A percentile compares a stretch with the other conserved stretches of the same genome.
These are phyloP conservation scores for Scheffersomyces coipomensis DNA, from an alignment of 805 yeast species.

Conservation along the genomic window DNA sequence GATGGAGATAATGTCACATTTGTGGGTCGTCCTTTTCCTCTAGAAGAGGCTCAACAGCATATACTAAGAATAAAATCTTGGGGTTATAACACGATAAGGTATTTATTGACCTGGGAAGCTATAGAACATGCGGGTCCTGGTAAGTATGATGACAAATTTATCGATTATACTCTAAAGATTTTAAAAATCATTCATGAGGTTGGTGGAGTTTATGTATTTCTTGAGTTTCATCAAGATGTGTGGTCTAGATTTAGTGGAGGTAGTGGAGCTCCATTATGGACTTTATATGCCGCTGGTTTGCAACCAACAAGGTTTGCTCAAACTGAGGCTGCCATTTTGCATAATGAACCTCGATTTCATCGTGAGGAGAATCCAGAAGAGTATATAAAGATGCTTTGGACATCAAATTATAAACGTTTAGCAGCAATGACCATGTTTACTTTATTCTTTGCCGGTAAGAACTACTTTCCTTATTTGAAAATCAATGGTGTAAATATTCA, in stretches of 20 bases:
- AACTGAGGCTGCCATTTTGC: slow-evolving; percentile 81
- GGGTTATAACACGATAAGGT: slow-evolving; percentile 81
- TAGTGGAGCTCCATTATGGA: slow-evolving; percentile 94
- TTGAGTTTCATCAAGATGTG: slow-evolving; percentile 93
- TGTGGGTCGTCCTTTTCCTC: slow-evolving; percentile 77
- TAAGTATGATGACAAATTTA: slow-evolving; percentile 70
- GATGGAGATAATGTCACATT: slow-evolving; percentile 78
- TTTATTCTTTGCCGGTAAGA: slow-evolving; percentile 74
- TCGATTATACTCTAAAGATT: slow-evolving; percentile 65
- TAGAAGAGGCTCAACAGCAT: slow-evolving; percentile 71
- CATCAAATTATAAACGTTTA: slow-evolving; percentile 76
- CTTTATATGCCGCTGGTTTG: slow-evolving; percentile 83
- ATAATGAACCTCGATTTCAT: slow-evolving; percentile 46
- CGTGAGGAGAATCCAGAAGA: slow-evolving; percentile 30
- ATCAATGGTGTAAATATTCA: slow-evolving; percentile 77
- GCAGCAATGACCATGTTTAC: slow-evolving; percentile 84
- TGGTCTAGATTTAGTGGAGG: slow-evolving; percentile 92
- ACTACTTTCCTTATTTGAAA: slow-evolving; percentile 71
- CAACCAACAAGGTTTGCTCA: slow-evolving; percentile 68
- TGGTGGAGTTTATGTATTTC: slow-evolving; percentile 75
- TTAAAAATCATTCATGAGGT: slow-evolving; percentile 54
- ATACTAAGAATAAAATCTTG: slow-evolving; percentile 67
- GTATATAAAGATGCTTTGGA: slow-evolving; percentile 89
- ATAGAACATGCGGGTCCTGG: slow-evolving; percentile 88
- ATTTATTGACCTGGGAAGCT: slow-evolving; percentile 88